A percentile compares a stretch with the other conserved stretches of the same genome.
Evolutionary conservation across 345 rosid species (phyloP).

Genomic region (Luvunga scandens): DNA sequence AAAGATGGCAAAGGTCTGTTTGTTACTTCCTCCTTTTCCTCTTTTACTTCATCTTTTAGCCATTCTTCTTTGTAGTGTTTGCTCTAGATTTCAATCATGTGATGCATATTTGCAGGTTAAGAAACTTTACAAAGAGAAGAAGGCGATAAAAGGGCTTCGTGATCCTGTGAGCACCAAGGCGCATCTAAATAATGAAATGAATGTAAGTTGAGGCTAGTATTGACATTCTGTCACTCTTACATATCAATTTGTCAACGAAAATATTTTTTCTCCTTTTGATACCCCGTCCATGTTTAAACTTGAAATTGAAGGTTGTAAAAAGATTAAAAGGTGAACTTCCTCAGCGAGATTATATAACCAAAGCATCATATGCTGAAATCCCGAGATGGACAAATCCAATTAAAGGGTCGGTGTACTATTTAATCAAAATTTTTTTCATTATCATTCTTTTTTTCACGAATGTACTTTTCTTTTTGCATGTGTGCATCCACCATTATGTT

Average conservation of each 20-base stretch:
- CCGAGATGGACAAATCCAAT: slow-evolving; percentile 29
- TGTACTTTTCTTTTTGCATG: not conserved
- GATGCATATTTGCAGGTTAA: slow-evolving; percentile 36
- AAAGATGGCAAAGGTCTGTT: slow-evolving; percentile 43
- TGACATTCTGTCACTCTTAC: not conserved
- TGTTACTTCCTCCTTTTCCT: not conserved
- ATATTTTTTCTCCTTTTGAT: not conserved
- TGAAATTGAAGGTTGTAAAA: slow-evolving; percentile 45
- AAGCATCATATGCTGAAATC: slow-evolving; percentile 37
- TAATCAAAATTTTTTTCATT: too few relatives aligned
- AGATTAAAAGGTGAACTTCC: slow-evolving; percentile 33
- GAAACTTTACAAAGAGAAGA: slow-evolving; percentile 37
- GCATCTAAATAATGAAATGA: slow-evolving; percentile 37
- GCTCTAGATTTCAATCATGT: not conserved
- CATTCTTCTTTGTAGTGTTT: not conserved
- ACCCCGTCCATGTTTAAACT: slow-evolving; percentile 4
- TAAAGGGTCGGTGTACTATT: slow-evolving; percentile 47
- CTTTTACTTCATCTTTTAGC: not conserved
- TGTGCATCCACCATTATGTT: slow-evolving; percentile 4
- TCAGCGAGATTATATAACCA: slow-evolving; percentile 37
- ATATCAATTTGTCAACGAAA: not conserved
- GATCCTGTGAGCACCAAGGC: slow-evolving; percentile 30
- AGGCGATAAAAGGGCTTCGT: slow-evolving; percentile 25
- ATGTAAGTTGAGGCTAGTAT: slow-evolving; percentile 34
- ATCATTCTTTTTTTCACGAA: not conserved